phyloP scores from a whole-genome alignment of 306 rosid species.

The Datisca glomerata region DNA sequence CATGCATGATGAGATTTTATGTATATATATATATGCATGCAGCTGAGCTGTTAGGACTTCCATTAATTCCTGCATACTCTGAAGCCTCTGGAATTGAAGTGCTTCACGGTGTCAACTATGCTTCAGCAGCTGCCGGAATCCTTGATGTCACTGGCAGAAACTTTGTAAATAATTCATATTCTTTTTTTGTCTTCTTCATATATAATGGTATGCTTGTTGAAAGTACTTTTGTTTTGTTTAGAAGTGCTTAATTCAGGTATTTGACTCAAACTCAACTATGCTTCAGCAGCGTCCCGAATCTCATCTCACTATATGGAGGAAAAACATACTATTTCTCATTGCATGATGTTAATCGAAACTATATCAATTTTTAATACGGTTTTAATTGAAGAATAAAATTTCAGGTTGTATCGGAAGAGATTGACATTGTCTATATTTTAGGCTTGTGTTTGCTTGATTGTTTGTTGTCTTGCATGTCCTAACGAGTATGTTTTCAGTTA shows the following conservation, averaged over 20 bases:
- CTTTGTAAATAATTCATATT: conserved; percentile 37
- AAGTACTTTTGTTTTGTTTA: too few species aligned
- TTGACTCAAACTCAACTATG: too few species aligned
- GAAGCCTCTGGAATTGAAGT: conserved; percentile 43
- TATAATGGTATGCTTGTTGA: too few species aligned
- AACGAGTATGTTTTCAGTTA: not conserved
- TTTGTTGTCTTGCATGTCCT: too few species aligned
- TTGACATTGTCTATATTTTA: too few species aligned
- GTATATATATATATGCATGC: conserved; percentile 12
- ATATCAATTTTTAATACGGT: too few species aligned
- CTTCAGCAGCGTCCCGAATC: not conserved
- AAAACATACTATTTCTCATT: too few species aligned
- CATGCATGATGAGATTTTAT: not conserved
- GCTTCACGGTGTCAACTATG: conserved; percentile 75
- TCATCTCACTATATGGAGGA: not conserved
- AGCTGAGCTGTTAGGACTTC: conserved; percentile 88
- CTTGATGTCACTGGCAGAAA: conserved; percentile 81
- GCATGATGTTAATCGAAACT: too few species aligned
- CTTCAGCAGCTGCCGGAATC: conserved; percentile 95
- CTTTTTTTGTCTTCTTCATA: not conserved
- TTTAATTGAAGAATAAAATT: too few species aligned
- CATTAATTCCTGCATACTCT: conserved; percentile 63
- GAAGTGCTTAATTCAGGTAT: too few species aligned
- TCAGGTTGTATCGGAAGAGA: too few species aligned
- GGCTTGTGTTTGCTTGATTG: too few species aligned